Evolutionary conservation across 2,329 filamentous ascomycete species (phyloP), one percentile per base, ranked within the genome.

Genomic region (Paracamarosporium sp.): DNA sequence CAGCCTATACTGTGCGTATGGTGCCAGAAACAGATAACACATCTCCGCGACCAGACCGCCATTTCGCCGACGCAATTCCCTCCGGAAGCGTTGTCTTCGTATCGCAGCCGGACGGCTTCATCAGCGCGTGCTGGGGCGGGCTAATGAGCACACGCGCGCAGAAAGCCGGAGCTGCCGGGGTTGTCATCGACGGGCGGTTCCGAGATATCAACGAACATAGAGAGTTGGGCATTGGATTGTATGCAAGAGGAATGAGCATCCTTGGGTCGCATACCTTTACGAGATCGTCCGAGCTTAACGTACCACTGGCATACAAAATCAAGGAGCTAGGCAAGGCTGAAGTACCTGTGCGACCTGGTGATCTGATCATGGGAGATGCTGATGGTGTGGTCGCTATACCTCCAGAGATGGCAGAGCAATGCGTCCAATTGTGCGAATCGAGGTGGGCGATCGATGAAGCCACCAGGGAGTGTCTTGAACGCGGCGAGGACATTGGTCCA

Each of bases 1-100:
- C 81, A 11, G 84, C 82, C 5, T 85, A 83, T 61, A 86, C 83
- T 0, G 83, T 86, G 50, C 76, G 81, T 61, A 85, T 84, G 61
- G 82, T 79, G 13, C 76, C 76, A 4, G 75, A 81, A 44, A 75
- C 78, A 45, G 80, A 84, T 58, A 78, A 80, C 9, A 67, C 64
- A 36, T 73, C 76, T 5, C 79, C 82, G 0, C 83, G 81, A n/a
- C 57, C 48, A 4, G 38, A 40, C 9, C 31, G 35, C 4, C 57
- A 60, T 36, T 60, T 56, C 20, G 53, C 55, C 5, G 38, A 50
- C 20, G 38, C 44, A 24, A 57, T 57, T 24, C 54, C 57, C 7
- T 55, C 51, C 2, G 56, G 53, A 4, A 55, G 52, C 27, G 46
- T 55, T 5, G 50, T 60, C 3, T 85, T 85, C 63, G 76, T 86